Conservation (phyloP, 2,329 filamentous ascomycete species). For the Pseudogymnoascus sp. region DNA sequence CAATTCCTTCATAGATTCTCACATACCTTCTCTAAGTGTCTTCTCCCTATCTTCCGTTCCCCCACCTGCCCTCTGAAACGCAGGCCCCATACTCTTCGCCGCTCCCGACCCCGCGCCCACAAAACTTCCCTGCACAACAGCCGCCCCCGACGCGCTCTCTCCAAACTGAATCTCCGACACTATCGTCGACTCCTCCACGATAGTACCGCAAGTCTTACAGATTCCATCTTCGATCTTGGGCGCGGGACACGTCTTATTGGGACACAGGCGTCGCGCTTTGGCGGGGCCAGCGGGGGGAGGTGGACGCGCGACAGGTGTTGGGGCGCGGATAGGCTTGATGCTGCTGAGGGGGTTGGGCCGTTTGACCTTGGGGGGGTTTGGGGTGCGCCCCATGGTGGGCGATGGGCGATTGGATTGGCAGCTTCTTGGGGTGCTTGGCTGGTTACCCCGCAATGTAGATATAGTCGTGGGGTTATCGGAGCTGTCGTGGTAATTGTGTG, state of each 20-base stretch:
- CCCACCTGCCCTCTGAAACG: conserved; percentile 51
- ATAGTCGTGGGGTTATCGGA: not conserved
- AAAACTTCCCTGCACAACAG: conserved; percentile 83
- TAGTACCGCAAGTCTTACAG: conserved; percentile 76
- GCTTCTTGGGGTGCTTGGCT: not conserved
- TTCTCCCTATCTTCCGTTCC: conserved; percentile 50
- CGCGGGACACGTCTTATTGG: conserved; percentile 52
- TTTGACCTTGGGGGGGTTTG: conserved; percentile 11
- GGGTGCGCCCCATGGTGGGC: conserved; percentile 7
- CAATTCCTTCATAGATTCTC: conserved; percentile 21
- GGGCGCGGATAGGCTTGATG: conserved; percentile 17
- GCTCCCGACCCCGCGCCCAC: conserved; percentile 73
- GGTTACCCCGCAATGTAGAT: not conserved
- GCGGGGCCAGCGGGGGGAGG: conserved; percentile 13
- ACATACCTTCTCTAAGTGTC: conserved; percentile 43
- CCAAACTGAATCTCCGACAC: conserved; percentile 89
- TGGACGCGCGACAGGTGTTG: conserved; percentile 18
- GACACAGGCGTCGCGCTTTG: conserved; percentile 33
- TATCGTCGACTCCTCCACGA: conserved; percentile 80
- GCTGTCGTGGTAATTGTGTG: not conserved
- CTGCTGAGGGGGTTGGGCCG: conserved; percentile 19
- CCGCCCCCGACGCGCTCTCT: conserved; percentile 76
- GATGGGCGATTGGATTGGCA: not conserved
- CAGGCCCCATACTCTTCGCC: conserved; percentile 46
- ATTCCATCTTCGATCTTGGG: conserved; percentile 57